Evolutionary conservation across 305 asterid genomes (phyloP), one percentile per base, ranked within the genome.

Genomic region (Lippia alba): DNA sequence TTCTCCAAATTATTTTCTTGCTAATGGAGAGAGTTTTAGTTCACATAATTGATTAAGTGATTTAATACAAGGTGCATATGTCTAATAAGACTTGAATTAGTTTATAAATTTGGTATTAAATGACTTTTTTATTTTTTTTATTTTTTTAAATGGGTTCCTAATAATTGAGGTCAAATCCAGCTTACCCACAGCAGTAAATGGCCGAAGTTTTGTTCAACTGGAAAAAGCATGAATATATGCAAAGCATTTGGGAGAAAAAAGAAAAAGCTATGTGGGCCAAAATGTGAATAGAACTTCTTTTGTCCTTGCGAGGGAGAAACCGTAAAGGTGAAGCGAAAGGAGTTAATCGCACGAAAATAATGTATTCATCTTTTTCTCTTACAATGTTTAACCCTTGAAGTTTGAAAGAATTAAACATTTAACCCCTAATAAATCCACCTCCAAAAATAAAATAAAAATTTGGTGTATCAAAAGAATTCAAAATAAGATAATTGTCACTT

Each of bases 301-400:
- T 51, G 9, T 59, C 56, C 56, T 72, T 61, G 62, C 81, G 73
- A 16, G 10, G 51, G 18, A 57, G 54, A 60, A 10, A 17, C 5
- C 54, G 64, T 8, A 71, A 57, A 66, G 50, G 10, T 69, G 65
- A 72, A 75, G 69, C 70, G 24, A 62, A 66, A 8, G 9, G 41
- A 36, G 72, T 71, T 63, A 72, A 51, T 69, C 44, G 3, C 56
- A 61, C 56, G 73, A 68, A 77, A 73, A 63, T 61, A 77, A 78
- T 69, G 51, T 71, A 44, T 67, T 39, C 70, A 49, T 24, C 54
- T 56, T 71, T 51, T 49, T 7, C 8, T 69, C 36, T 24, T 1
- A 1, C 8, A 17, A 62, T 36, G 9, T 54, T 10, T 10, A 16
- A 18, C 14, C 44, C 48, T 53, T 44, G 17, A 71, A 49, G 9